Evolutionary conservation across 2,329 filamentous ascomycete genomes (phyloP).

Genomic region (Ceratocystis lukuohia): DNA sequence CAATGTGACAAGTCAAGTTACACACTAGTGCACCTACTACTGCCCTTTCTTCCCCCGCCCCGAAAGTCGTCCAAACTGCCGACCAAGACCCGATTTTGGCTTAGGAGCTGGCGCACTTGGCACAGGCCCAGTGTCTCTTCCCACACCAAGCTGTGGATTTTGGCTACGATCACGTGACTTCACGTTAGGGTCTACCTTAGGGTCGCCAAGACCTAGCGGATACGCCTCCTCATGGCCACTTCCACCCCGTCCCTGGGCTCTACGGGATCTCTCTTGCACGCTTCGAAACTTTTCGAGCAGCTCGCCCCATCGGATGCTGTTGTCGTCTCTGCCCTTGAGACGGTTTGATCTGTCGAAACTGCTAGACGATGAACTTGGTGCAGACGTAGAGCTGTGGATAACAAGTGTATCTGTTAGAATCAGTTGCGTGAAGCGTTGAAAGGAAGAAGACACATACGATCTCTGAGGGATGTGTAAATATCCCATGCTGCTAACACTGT

Average conservation of each 20-base stretch:
- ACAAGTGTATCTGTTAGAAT: background rate
- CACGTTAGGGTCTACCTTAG: slow-evolving; percentile 31
- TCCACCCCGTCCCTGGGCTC: slow-evolving; percentile 47
- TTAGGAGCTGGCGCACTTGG: slow-evolving; percentile 39
- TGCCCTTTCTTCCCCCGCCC: slow-evolving; percentile 44
- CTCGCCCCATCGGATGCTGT: slow-evolving; percentile 79
- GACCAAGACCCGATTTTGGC: slow-evolving; percentile 46
- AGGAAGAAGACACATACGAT: slow-evolving; percentile 45
- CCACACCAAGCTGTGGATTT: slow-evolving; percentile 33
- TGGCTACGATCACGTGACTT: slow-evolving; percentile 31
- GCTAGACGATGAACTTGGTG: slow-evolving; percentile 45
- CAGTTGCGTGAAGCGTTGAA: background rate
- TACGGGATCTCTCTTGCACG: slow-evolving; percentile 74
- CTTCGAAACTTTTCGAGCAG: slow-evolving; percentile 86
- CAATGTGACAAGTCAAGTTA: too few relatives aligned
- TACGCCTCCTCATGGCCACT: slow-evolving; percentile 39
- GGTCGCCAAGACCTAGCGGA: slow-evolving; percentile 32
- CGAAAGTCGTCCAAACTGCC: slow-evolving; percentile 53
- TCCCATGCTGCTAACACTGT: slow-evolving; percentile 93
- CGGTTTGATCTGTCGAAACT: slow-evolving; percentile 61
- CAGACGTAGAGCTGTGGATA: slow-evolving; percentile 28
- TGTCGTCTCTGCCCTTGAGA: slow-evolving; percentile 70
- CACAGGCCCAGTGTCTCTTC: slow-evolving; percentile 35
- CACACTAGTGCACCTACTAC: background rate
- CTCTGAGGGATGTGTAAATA: slow-evolving; percentile 73